Percentiles rank a stretch among this genome's conserved stretches.
These are phyloP conservation scores for Colletotrichum sp. DNA, from an alignment of 2,329 filamentous ascomycete genomes.

Conservation along the genomic window DNA sequence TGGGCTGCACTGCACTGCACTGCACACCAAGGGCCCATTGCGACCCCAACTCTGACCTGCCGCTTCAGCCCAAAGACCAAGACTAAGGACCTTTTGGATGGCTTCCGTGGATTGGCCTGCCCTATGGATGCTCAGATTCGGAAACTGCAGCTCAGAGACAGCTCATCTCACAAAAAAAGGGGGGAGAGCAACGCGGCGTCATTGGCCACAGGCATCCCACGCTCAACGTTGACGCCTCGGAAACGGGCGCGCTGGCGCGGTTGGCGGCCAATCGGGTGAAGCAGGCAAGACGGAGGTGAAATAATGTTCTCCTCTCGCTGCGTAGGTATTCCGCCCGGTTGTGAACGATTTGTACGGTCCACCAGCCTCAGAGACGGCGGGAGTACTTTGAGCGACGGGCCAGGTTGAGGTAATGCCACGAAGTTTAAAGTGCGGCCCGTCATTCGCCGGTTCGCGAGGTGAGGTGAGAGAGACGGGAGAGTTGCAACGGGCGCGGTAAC, in stretches of 20 bases:
- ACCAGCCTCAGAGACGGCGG: neutral
- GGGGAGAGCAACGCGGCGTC: neutral
- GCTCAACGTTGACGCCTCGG: neutral
- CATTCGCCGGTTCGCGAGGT: neutral
- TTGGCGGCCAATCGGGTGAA: neutral
- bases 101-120: neutral
- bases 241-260: neutral
- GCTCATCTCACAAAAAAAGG: neutral
- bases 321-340: neutral
- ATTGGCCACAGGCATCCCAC: neutral
- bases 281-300: neutral
- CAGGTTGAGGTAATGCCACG: neutral
- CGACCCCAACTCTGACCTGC: neutral
- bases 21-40: neutral
- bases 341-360: neutral
- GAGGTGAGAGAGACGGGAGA: neutral
- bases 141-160: neutral
- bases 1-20: neutral
- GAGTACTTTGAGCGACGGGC: neutral
- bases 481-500: neutral
- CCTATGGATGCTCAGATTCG: neutral
- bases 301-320: neutral
- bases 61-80: neutral
- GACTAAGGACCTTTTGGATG: neutral
- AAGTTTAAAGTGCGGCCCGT: neutral